These are phyloP conservation scores for Cyberlindnera xylosilytica DNA, from an alignment of 805 yeast species.

Conservation along the genomic window DNA sequence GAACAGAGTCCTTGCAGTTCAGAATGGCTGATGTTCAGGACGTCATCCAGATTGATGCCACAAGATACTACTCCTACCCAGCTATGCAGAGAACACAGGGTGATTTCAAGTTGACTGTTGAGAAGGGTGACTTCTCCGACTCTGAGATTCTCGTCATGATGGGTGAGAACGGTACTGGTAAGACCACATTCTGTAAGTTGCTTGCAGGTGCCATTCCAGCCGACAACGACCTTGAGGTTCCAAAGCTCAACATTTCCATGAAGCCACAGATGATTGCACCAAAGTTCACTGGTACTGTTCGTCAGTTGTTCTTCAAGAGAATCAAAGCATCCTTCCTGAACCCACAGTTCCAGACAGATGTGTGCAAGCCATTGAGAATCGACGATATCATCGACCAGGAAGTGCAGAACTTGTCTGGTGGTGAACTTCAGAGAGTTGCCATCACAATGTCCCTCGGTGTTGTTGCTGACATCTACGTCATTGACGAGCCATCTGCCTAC, in stretches of 20 bases:
- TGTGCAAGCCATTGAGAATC: constrained; percentile 88
- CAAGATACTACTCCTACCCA: constrained; percentile 76
- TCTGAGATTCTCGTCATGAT: constrained; percentile 97
- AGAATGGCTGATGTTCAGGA: constrained; percentile 90
- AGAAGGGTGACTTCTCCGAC: constrained; percentile 88
- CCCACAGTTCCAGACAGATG: constrained; percentile 98
- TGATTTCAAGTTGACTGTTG: constrained; percentile 82
- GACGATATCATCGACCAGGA: constrained; percentile 96
- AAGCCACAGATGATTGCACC: constrained; percentile 99
- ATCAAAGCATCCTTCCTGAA: constrained; percentile 90
- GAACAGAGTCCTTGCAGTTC: constrained; percentile 93
- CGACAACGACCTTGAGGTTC: constrained; percentile 75
- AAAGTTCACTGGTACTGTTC: constrained; percentile 96
- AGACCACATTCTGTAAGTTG: constrained; percentile 94
- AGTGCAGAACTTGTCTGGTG: constrained; percentile 97
- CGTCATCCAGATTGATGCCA: constrained; percentile 68
- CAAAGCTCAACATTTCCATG: constrained; percentile 91
- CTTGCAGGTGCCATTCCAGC: constrained; percentile 92
- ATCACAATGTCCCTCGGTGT: constrained; percentile 92
- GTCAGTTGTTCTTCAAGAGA: constrained; percentile 95
- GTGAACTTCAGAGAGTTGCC: constrained; percentile 99
- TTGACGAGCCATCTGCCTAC: constrained; percentile 99
- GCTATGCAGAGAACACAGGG: constrained; percentile 90
- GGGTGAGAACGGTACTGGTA: constrained; percentile 99
- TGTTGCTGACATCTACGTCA: constrained; percentile 92